A percentile compares a stretch with the other conserved stretches of the same genome.
phyloP scores from a whole-genome alignment of 164 flowering plant species.

The Chloranthus sessilifolius region DNA sequence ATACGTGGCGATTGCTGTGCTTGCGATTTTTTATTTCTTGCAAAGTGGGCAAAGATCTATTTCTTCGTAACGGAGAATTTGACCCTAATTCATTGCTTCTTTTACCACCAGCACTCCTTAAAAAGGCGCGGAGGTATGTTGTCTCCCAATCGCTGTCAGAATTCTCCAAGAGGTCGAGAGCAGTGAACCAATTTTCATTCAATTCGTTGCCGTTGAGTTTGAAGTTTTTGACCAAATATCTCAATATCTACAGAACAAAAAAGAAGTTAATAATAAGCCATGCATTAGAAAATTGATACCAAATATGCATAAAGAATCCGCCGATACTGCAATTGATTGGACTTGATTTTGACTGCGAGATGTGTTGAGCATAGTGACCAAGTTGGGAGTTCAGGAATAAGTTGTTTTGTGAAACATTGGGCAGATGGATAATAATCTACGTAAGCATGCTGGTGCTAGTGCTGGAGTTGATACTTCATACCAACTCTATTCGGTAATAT shows the following conservation, averaged over 20 bases:
- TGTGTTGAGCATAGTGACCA: no score
- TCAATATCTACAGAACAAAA: constrained; percentile 33
- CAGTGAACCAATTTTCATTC: constrained; percentile 41
- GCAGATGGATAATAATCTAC: no score
- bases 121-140: constrained; percentile 30
- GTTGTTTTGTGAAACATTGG: no score
- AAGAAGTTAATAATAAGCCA: not conserved
- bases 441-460: no score
- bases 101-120: constrained; percentile 44
- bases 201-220: constrained; percentile 40
- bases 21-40: constrained; percentile 18
- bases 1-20: constrained; percentile 3
- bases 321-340: no score
- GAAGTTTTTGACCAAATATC: constrained; percentile 26
- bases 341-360: no score
- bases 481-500: no score
- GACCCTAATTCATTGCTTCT: constrained; percentile 41
- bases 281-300: no score
- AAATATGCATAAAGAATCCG: no score
- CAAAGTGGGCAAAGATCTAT: no score
- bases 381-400: no score
- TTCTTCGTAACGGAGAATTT: constrained; percentile 4
- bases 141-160: constrained; percentile 42
- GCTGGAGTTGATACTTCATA: no score
- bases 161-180: constrained; percentile 44